Percentiles rank a stretch among this genome's conserved stretches.
Evolutionary conservation across 805 yeast genomes (phyloP).

Genomic region (Brettanomyces naardenensis): DNA sequence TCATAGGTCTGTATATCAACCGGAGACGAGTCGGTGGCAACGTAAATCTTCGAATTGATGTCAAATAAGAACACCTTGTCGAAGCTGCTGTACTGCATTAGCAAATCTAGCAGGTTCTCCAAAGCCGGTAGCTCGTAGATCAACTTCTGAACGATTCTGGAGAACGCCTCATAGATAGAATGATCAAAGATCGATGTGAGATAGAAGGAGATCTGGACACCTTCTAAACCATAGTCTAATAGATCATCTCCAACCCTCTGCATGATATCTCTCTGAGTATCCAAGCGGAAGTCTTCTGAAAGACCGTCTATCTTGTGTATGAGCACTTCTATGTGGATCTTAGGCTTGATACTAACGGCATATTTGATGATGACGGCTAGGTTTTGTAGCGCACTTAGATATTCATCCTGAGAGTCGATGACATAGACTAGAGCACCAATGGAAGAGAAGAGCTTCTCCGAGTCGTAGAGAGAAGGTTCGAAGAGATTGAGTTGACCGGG

Average conservation of each 20-base stretch:
- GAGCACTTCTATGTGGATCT: constrained; percentile 81
- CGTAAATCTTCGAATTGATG: constrained; percentile 84
- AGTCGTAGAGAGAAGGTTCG: constrained; percentile 70
- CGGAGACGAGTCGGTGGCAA: constrained; percentile 93
- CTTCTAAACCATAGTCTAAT: constrained; percentile 81
- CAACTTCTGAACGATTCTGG: constrained; percentile 85
- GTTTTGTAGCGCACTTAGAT: constrained; percentile 83
- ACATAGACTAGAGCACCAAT: constrained; percentile 92
- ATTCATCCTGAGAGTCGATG: constrained; percentile 93
- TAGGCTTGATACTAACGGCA: constrained; percentile 79
- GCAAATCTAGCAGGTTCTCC: constrained; percentile 80
- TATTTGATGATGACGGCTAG: constrained; percentile 81
- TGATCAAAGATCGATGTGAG: constrained; percentile 93
- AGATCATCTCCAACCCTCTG: constrained; percentile 92
- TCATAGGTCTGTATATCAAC: constrained; percentile 94
- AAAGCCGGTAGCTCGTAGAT: constrained; percentile 82
- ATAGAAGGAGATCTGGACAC: constrained; percentile 85
- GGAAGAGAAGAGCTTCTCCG: constrained; percentile 65
- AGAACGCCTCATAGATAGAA: constrained; percentile 91
- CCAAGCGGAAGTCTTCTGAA: constrained; percentile 86
- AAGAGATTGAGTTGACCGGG: constrained; percentile 92
- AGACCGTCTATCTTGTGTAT: constrained; percentile 95
- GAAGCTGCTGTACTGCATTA: constrained; percentile 82
- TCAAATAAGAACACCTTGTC: constrained; percentile 93
- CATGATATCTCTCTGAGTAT: constrained; percentile 94